Conservation (phyloP, 208 protist species). For the Borovskyia barvae region DNA sequence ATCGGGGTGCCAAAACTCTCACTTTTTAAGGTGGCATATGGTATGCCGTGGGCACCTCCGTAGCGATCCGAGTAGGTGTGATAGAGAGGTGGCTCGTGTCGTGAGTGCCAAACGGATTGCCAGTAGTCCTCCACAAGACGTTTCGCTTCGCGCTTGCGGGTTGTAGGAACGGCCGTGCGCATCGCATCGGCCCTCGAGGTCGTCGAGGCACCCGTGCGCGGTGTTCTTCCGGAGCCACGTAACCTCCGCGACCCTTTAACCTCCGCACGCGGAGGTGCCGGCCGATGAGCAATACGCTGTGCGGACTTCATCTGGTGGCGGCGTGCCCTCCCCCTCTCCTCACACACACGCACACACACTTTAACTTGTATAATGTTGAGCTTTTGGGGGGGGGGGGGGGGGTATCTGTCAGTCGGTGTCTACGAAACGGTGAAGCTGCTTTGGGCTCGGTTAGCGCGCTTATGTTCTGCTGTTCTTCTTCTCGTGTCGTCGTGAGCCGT, state of each 20-base stretch:
- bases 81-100: conserved; percentile 64
- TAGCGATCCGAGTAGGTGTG: conserved; percentile 78
- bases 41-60: conserved; percentile 53
- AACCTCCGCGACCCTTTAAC: conserved; percentile 2
- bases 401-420: too few species aligned
- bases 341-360: too few species aligned
- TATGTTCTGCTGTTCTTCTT: too few species aligned
- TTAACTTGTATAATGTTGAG: too few species aligned
- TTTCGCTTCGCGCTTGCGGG: conserved; percentile 7
- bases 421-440: too few species aligned
- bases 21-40: conserved; percentile 55
- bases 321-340: too few species aligned
- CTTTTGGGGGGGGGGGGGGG: too few species aligned
- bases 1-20: conserved; percentile 19
- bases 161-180: neutral
- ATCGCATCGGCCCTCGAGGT: neutral
- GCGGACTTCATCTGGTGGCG: conserved; percentile 23
- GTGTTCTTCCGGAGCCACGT: neutral
- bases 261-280: conserved; percentile 14
- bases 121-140: conserved; percentile 80
- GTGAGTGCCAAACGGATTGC: conserved; percentile 46
- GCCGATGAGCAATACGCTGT: conserved; percentile 15
- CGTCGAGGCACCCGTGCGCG: neutral
- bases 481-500: too few species aligned
- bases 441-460: too few species aligned